These are phyloP conservation scores for Cornus florida DNA, from an alignment of 148 eudicot genomes.

Conservation along the genomic window DNA sequence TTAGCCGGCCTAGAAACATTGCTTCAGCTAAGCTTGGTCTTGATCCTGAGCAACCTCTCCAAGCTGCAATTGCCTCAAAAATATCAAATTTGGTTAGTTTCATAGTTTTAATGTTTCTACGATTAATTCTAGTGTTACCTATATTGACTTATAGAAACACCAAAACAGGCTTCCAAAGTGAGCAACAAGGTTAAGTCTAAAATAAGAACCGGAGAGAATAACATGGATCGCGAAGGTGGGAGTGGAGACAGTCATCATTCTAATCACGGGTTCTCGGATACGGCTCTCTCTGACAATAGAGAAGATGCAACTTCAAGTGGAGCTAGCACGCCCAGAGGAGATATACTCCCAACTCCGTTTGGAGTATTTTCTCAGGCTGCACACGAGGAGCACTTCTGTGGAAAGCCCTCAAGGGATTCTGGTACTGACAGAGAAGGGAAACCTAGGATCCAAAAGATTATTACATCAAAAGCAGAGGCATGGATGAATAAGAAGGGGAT, in stretches of 20 bases:
- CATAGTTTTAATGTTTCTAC: constrained; percentile 7
- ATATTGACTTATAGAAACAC: constrained; percentile 32
- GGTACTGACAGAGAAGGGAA: constrained; percentile 65
- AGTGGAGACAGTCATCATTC: constrained; percentile 72
- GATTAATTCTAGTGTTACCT: constrained; percentile 1
- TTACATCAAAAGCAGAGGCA: constrained; percentile 85
- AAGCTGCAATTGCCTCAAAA: constrained; percentile 81
- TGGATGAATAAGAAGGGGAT: constrained; percentile 80
- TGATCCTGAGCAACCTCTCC: constrained; percentile 92
- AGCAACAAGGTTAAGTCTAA: constrained; percentile 92
- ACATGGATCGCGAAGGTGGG: constrained; percentile 58
- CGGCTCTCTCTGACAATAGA: constrained; percentile 48
- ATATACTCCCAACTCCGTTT: constrained; percentile 49
- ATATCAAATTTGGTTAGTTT: constrained; percentile 77
- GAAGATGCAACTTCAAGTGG: constrained; percentile 88
- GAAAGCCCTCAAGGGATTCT: constrained; percentile 48
- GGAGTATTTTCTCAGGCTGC: constrained; percentile 49
- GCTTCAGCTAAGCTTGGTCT: constrained; percentile 78
- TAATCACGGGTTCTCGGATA: constrained; percentile 56
- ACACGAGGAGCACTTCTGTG: constrained; percentile 36
- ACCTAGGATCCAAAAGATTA: constrained; percentile 60
- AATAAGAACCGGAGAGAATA: constrained; percentile 62
- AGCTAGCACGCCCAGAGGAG: constrained; percentile 81
- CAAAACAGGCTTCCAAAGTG: constrained; percentile 79
- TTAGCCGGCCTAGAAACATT: constrained; percentile 36